Evolutionary conservation across 2,329 filamentous ascomycete species (phyloP).

Genomic region (Pyrenochaeta sp.): DNA sequence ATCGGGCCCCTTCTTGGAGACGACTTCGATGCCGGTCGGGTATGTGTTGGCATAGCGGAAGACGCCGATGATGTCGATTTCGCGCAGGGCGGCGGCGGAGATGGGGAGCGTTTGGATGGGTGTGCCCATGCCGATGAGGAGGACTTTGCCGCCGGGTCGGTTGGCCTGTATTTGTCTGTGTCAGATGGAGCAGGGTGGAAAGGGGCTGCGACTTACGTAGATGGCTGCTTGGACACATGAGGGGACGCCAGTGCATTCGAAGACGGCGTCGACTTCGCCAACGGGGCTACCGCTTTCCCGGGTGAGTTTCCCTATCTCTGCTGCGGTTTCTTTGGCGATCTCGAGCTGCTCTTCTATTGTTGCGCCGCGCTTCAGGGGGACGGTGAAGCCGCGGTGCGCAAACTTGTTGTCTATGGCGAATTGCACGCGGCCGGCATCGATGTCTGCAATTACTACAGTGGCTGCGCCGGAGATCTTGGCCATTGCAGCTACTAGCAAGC

Average conservation of each 20-base stretch:
- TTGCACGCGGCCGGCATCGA: slow-evolving; percentile 62
- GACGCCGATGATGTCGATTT: slow-evolving; percentile 80
- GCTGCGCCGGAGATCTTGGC: slow-evolving; percentile 61
- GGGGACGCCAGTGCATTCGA: slow-evolving; percentile 80
- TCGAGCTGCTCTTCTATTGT: slow-evolving; percentile 62
- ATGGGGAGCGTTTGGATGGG: slow-evolving; percentile 78
- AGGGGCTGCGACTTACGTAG: slow-evolving; percentile 64
- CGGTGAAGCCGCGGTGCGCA: slow-evolving; percentile 54
- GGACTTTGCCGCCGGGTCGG: slow-evolving; percentile 74
- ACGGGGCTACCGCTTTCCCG: slow-evolving; percentile 41
- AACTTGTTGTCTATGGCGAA: slow-evolving; percentile 63
- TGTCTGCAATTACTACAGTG: slow-evolving; percentile 67
- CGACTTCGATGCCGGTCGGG: slow-evolving; percentile 70
- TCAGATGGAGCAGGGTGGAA: not conserved
- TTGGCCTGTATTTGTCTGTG: slow-evolving; percentile 51
- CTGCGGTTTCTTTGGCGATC: slow-evolving; percentile 60
- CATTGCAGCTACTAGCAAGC: slow-evolving; percentile 65
- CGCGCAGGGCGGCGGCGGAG: slow-evolving; percentile 74
- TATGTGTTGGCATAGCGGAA: slow-evolving; percentile 83
- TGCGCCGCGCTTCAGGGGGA: slow-evolving; percentile 56
- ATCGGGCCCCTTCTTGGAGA: slow-evolving; percentile 54
- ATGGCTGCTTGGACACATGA: slow-evolving; percentile 77
- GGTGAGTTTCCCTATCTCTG: slow-evolving; percentile 49
- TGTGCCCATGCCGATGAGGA: slow-evolving; percentile 82
- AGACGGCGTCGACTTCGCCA: slow-evolving; percentile 71